Conservation (phyloP, 208 protist genomes). For the Sergeia podlipaevii region DNA sequence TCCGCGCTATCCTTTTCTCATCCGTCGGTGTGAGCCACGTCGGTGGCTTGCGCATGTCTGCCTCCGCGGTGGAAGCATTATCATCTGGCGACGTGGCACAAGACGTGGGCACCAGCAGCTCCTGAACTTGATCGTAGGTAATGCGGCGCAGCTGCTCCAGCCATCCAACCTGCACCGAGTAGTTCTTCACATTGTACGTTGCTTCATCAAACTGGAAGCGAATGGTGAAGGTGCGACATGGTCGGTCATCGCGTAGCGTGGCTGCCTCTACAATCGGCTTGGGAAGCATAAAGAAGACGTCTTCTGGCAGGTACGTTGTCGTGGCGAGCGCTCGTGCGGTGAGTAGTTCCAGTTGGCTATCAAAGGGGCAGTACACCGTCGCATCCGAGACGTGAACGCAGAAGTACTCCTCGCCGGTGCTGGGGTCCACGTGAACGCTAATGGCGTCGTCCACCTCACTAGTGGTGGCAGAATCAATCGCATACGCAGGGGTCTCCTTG, state of each 20-base stretch:
- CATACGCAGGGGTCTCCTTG: slow-evolving; percentile 57
- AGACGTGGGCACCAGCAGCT: slow-evolving; percentile 28
- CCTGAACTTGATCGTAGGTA: slow-evolving; percentile 84
- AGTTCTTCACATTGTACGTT: slow-evolving; percentile 71
- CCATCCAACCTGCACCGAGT: slow-evolving; percentile 71
- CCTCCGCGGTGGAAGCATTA: not conserved
- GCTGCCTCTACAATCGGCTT: slow-evolving; percentile 82
- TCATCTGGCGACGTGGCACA: not conserved
- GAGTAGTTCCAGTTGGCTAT: slow-evolving; percentile 75
- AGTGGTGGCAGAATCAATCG: slow-evolving; percentile 87
- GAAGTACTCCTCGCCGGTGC: slow-evolving; percentile 63
- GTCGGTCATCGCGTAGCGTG: slow-evolving; percentile 76
- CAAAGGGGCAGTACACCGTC: slow-evolving; percentile 84
- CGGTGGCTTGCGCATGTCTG: slow-evolving; percentile 18
- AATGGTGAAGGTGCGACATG: slow-evolving; percentile 87
- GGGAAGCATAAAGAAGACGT: slow-evolving; percentile 89
- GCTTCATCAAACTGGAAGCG: slow-evolving; percentile 68
- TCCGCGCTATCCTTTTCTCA: slow-evolving; percentile 30
- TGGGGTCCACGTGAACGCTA: slow-evolving; percentile 52
- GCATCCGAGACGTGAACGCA: slow-evolving; percentile 87
- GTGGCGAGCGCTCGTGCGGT: slow-evolving; percentile 77
- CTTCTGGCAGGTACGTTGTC: slow-evolving; percentile 87
- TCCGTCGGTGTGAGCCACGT: slow-evolving; percentile 57
- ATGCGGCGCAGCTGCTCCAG: slow-evolving; percentile 73
- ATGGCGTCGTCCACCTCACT: slow-evolving; percentile 90